Base-by-base conservation (phyloP, 768 basidiomycete species). In the Pisolithus orientalis region DNA sequence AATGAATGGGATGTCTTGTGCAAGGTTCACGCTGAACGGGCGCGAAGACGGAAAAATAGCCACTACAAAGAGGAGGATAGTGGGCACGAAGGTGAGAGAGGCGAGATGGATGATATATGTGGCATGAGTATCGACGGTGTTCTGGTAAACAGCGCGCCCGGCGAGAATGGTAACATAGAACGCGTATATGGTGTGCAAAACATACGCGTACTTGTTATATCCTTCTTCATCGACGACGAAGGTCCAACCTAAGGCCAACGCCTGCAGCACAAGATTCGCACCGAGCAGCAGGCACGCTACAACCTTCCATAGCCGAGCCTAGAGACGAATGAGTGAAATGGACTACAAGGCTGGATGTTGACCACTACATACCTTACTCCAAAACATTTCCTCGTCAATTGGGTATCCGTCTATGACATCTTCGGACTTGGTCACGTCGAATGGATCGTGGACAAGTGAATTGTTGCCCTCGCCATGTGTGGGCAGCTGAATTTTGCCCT, bases 351-450 rank as follows among this genome's bases (percentile, higher is more conserved):
- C 11, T 24, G 47, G 39, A n/a, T 13, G 24, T 52, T 28, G 34
- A 8, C 8, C 25, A 4, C 29, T 44, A 67, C 76, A 43, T 57
- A 79, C 83, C 66, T 71, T 69, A n/a, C 60, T 57, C 83, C 83
- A 84, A 65, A 90, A 90, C 3, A 52, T 67, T 4, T 71, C 72
- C 48, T 78, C 83, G 24, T 86, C 67, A 39, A 88, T 71, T 7
- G 87, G 83, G 49, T 77, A 77, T 4, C 87, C 87, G 55, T 88
- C 83, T 11, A 83, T 53, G 34, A 79, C 57, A 58, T 92, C 90
- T 62, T 85, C 84, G 8, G 82, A 79, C n/a, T 63, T 80, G 17
- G 81, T 78, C n/a, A 92, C 83, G 62, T 82, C 79, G 61, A 87
- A 88, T 10, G 84, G 81, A 59, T 88, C 86, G 14, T 11, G 63